These are phyloP conservation scores for Citrullus mucosospermus DNA, from an alignment of 306 rosid genomes.

Conservation along the genomic window DNA sequence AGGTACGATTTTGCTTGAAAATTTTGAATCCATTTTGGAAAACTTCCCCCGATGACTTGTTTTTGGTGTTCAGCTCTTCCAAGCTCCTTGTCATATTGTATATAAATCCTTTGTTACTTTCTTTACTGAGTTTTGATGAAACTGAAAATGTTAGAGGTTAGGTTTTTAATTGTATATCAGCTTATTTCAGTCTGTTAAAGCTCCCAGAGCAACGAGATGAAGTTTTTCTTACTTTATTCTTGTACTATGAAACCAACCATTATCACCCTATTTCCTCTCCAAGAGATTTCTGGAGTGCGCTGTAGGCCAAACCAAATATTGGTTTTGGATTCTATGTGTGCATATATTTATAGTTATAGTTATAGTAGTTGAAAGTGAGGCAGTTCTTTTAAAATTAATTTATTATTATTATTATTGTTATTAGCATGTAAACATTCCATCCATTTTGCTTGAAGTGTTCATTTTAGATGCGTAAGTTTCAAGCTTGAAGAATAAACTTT, in stretches of 20 bases:
- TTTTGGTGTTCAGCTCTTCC: not conserved
- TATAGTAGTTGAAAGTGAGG: not conserved
- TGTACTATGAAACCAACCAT: not conserved
- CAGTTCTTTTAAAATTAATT: not conserved
- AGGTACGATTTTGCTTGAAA: slow-evolving; percentile 28
- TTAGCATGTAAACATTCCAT: not conserved
- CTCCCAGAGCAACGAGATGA: not conserved
- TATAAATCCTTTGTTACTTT: not conserved
- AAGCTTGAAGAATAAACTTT: slow-evolving; percentile 2
- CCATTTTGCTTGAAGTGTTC: not conserved
- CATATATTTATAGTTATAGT: no score
- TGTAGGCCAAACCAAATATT: not conserved
- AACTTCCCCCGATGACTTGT: not conserved
- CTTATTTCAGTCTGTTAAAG: not conserved
- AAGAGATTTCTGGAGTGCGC: not conserved
- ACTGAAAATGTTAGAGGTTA: not conserved
- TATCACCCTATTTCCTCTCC: not conserved
- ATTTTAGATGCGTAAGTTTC: not conserved
- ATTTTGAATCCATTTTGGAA: not conserved
- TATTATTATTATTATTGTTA: not conserved
- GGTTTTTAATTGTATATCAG: not conserved
- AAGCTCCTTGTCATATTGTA: not conserved
- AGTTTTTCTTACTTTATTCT: not conserved
- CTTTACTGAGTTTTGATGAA: not conserved
- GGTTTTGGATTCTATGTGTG: not conserved